Percentiles rank a stretch among this genome's conserved stretches.
Evolutionary conservation across 345 rosid species (phyloP).

Genomic region (Euphorbia peplus): DNA sequence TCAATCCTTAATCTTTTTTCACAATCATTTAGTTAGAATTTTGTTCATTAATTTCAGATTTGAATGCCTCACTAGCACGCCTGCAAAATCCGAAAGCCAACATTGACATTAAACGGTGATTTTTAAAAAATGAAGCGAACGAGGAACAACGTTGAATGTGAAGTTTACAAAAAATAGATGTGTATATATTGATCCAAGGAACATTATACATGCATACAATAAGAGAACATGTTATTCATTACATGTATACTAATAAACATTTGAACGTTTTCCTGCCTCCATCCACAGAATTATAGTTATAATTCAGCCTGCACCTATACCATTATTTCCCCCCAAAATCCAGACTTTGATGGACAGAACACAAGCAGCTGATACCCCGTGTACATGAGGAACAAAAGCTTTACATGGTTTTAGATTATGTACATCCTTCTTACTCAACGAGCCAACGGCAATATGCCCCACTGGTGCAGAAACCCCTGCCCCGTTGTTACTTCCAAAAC

Average conservation of each 20-base stretch:
- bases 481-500: constrained; percentile 92
- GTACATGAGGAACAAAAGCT: constrained; percentile 12
- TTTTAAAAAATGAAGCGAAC: no score
- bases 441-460: constrained; percentile 70
- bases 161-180: no score
- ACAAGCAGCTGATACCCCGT: constrained; percentile 1
- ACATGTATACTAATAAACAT: no score
- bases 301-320: constrained; percentile 9
- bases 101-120: no score
- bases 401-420: constrained; percentile 8
- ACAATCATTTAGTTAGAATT: no score
- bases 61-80: no score
- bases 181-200: not conserved
- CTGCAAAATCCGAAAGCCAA: not conserved
- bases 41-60: no score
- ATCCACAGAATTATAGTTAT: constrained; percentile 2
- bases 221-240: not conserved
- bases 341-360: not conserved
- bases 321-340: constrained; percentile 11
- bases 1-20: no score
- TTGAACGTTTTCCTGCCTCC: not conserved
- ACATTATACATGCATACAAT: not conserved
- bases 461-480: constrained; percentile 87
- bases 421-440: constrained; percentile 27
- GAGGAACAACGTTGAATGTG: no score